These are phyloP conservation scores for Capronia epimyces DNA, from an alignment of 2,329 filamentous ascomycete genomes.

Conservation along the genomic window DNA sequence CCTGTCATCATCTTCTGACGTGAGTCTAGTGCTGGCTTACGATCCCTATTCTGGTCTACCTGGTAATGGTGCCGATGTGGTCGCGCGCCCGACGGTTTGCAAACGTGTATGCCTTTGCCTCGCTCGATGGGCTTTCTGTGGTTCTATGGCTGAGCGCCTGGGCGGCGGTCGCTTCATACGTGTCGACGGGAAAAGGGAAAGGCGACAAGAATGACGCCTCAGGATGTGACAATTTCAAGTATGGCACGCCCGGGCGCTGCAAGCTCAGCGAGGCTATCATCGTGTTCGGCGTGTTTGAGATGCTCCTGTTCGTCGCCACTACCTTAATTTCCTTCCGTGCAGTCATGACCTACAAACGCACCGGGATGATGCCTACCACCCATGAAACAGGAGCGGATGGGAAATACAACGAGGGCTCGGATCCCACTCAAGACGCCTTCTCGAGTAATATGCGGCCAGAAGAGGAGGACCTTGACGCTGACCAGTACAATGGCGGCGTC, in stretches of 20 bases:
- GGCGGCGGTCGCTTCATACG: conserved; percentile 53
- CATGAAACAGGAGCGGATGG: not conserved
- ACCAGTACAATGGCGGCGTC: conserved; percentile 32
- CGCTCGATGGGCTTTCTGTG: conserved; percentile 50
- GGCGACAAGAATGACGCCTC: conserved; percentile 42
- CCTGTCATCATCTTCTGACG: not conserved
- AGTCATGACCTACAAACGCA: conserved; percentile 52
- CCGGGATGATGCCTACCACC: conserved; percentile 48
- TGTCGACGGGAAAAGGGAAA: conserved; percentile 49
- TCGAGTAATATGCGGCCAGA: conserved; percentile 44
- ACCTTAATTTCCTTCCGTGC: conserved; percentile 51
- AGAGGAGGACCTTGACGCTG: conserved; percentile 36
- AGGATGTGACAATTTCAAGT: conserved; percentile 52
- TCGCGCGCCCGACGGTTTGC: conserved; percentile 53
- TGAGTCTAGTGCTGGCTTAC: conserved; percentile 52
- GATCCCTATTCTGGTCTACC: conserved; percentile 55
- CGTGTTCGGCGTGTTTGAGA: conserved; percentile 54
- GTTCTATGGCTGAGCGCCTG: conserved; percentile 58
- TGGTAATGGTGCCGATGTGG: conserved; percentile 57
- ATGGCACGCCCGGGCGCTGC: conserved; percentile 52
- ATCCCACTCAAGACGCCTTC: conserved; percentile 46
- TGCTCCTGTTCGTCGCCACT: conserved; percentile 53
- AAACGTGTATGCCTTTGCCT: conserved; percentile 56
- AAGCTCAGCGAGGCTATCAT: conserved; percentile 52
- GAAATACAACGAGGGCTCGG: conserved; percentile 41